Base-by-base conservation (phyloP, 1,284 basidiomycete species). In the Mycena sp. region DNA sequence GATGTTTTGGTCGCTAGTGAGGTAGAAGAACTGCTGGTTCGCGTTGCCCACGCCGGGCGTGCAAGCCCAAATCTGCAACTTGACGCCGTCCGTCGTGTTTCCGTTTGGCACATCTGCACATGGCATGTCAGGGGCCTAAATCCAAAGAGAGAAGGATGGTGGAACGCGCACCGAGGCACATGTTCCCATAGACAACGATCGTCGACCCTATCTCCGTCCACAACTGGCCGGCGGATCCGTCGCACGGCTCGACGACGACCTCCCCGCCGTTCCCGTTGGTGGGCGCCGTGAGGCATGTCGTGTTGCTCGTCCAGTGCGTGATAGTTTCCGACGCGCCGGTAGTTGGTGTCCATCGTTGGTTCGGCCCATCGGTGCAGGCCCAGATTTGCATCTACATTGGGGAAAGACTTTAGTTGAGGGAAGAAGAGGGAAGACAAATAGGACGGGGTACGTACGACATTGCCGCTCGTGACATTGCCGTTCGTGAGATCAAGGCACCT, bases 81-180 rank as follows among this genome's bases (percentile, higher is more conserved):
- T 40, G 37, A 40, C 37, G 37, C 50, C 50, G 35, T 52, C 19
- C 37, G 37, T 40, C 25, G 50, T 41, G 50, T 52, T 52, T 29
- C 50, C 50, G 50, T 52, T 52, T 29, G 50, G 37, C 37, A 52
- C 50, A 52, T 52, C 50, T 52, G 49, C 35, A 51, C 35, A 51
- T 38, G 25, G 49, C 35, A 51, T 38, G 35, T 51, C 35, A 38
- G 35, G 1, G 16, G 35, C 23, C 49, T 38, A 28, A 40, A 51
- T 51, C 23, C 23, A 38, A 51, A 26, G 49, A 51, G 35, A 38
- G 49, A 51, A 23, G 49, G 23, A 51, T 51, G 35, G 35, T 38
- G 35, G 49, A 51, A 38, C 49, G 29, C 49, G 49, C 28, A 48
- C 46, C 44, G 25, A 46, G 44, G 25, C 44, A 46, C 44, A 29